A percentile compares a stretch with the other conserved stretches of the same genome.
These are phyloP conservation scores for Candida pseudoviswanathii DNA, from an alignment of 1,139 yeast genomes.

Conservation along the genomic window DNA sequence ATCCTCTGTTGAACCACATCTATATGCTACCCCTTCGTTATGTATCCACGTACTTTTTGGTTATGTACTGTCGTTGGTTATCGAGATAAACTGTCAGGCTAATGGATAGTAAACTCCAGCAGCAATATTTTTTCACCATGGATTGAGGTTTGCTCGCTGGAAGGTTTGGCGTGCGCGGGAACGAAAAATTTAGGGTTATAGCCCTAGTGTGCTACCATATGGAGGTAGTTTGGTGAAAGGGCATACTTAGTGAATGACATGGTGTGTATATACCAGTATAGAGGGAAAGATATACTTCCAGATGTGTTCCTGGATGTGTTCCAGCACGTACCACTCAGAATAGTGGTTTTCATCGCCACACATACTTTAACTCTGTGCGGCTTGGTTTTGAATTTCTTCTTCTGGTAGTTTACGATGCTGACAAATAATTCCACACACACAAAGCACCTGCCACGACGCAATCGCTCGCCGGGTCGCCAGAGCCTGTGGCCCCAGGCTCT, in stretches of 20 bases:
- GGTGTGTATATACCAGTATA: too few species aligned
- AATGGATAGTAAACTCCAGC: neutral
- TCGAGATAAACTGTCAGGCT: neutral
- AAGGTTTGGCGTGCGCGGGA: too few species aligned
- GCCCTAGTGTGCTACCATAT: conserved; percentile 3
- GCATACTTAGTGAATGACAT: too few species aligned
- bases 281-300: too few species aligned
- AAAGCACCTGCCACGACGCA: neutral
- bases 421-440: too few species aligned
- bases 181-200: conserved; percentile 1
- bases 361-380: too few species aligned
- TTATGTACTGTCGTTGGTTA: conserved; percentile 5
- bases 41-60: conserved; percentile 4
- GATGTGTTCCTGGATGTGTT: too few species aligned
- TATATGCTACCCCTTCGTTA: neutral
- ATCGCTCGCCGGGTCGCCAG: neutral
- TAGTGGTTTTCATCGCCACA: too few species aligned
- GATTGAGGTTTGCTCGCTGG: neutral
- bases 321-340: too few species aligned
- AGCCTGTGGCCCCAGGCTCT: neutral
- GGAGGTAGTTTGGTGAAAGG: neutral
- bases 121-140: neutral
- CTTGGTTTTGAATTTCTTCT: neutral
- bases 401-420: neutral
- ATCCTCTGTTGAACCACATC: neutral